phyloP scores from a whole-genome alignment of 129 eudicot genomes.

The Arctium lappa region DNA sequence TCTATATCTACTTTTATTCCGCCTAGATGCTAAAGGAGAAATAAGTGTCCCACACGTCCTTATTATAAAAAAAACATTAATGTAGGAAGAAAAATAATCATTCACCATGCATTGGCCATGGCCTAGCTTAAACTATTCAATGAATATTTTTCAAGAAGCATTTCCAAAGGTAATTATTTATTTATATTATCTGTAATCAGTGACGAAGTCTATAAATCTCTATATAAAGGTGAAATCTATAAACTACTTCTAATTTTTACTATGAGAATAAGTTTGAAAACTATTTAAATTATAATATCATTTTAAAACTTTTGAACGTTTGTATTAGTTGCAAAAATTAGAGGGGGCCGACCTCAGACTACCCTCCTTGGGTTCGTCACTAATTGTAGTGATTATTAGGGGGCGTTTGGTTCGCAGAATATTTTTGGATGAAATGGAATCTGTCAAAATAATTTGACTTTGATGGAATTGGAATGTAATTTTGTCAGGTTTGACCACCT shows the following conservation, averaged over 20 bases:
- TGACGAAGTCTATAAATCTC: neutral
- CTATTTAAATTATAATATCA: neutral
- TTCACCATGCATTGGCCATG: neutral
- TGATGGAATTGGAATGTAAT: too few species aligned
- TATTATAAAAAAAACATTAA: neutral
- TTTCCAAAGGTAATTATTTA: neutral
- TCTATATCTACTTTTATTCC: neutral
- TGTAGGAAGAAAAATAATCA: neutral
- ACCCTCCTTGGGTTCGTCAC: too few species aligned
- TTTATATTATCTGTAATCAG: neutral
- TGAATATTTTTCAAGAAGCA: neutral
- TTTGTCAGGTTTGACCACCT: too few species aligned
- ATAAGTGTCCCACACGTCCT: neutral
- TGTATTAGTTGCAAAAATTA: neutral
- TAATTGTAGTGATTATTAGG: too few species aligned
- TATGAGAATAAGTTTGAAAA: neutral
- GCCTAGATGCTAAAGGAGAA: slow-evolving; percentile 7
- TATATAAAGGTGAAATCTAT: neutral
- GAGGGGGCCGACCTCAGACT: neutral
- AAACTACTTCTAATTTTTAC: neutral
- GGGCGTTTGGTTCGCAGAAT: too few species aligned
- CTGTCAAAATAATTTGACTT: too few species aligned
- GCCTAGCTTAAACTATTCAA: neutral
- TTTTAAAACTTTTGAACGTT: neutral
- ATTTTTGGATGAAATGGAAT: too few species aligned